Conservation (phyloP, 1,284 basidiomycete genomes). For the Apiotrichum gracile region DNA sequence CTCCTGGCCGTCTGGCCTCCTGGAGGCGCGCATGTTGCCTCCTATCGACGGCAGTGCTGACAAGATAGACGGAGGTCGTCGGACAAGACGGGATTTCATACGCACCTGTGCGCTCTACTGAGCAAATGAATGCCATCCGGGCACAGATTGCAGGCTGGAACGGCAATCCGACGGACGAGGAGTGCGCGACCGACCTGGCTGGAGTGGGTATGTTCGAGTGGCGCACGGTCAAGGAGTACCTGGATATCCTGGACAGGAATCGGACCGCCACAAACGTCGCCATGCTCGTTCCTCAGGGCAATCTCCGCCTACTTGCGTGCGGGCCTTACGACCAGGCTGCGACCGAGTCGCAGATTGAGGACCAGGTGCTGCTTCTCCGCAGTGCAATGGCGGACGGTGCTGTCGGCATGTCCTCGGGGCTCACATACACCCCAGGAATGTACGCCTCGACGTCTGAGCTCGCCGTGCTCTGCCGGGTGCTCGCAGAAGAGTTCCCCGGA, state of each 20-base stretch:
- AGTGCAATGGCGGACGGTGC: slow-evolving; percentile 38
- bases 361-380: slow-evolving; percentile 30
- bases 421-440: slow-evolving; percentile 47
- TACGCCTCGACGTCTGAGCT: slow-evolving; percentile 44
- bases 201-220: slow-evolving; percentile 39
- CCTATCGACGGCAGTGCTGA: no score
- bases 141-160: slow-evolving; percentile 46
- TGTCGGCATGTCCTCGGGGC: slow-evolving; percentile 43
- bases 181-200: slow-evolving; percentile 15
- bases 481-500: slow-evolving; percentile 28
- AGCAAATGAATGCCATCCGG: slow-evolving; percentile 30
- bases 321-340: slow-evolving; percentile 34
- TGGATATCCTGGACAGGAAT: slow-evolving; percentile 39
- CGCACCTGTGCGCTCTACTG: slow-evolving; percentile 24
- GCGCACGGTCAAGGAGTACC: slow-evolving; percentile 29
- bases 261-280: slow-evolving; percentile 40
- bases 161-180: slow-evolving; percentile 39
- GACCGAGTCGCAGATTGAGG: slow-evolving; percentile 21
- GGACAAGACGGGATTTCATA: slow-evolving; percentile 46
- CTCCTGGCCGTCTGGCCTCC: no score
- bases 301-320: slow-evolving; percentile 38
- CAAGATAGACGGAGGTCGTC: slow-evolving; percentile 37
- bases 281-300: slow-evolving; percentile 43
- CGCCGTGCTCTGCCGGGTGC: slow-evolving; percentile 24
- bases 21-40: no score